Evolutionary conservation across 345 rosid genomes (phyloP), one percentile per base, ranked within the genome.

Genomic region (Eutrema japonicum): DNA sequence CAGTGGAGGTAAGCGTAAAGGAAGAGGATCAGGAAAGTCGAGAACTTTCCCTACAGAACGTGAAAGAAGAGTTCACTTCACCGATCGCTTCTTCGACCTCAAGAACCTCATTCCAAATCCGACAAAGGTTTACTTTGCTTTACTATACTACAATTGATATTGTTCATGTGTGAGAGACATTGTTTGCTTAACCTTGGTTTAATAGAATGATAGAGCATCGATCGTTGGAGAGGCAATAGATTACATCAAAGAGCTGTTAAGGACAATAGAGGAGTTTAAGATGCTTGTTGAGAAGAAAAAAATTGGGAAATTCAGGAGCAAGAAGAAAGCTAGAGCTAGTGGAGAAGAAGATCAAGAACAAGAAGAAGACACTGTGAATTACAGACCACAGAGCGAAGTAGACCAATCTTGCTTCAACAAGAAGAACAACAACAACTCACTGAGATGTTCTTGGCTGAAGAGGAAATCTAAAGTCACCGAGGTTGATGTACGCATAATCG

Each of bases 381-480:
- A 71, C 78, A 63, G 72, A 6, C 83, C 82, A 61, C 76, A 80
- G 65, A 42, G 65, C 0, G 85, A 70, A 36, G 84, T 85, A 37
- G 81, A 86, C 54, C 83, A 82, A 10, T 64, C 76, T 56, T 77
- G 84, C 47, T 84, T 75, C 65, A 83, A 67, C 70, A 74, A 77
- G 52, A 72, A 72, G 6, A 72, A 38, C 38, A 63, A 36, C 32
- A 72, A 67, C 52, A 72, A 54, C 46, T 70, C 91, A 11, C 61
- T 85, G 75, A 85, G 94, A 75, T 85, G 88, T 82, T 89, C 94
- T 10, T 89, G 96, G 96, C 88, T 92, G 0, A 88, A 88, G 81
- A 85, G 94, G 82, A 92, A 87, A 68, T 84, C 96, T 0, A 88
- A 84, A 75, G 87, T 83, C 36, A 82, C 88, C 0, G 96, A 92